Evolutionary conservation across 2,329 filamentous ascomycete genomes (phyloP).

Genomic region (Ambrosiella cleistominuta): DNA sequence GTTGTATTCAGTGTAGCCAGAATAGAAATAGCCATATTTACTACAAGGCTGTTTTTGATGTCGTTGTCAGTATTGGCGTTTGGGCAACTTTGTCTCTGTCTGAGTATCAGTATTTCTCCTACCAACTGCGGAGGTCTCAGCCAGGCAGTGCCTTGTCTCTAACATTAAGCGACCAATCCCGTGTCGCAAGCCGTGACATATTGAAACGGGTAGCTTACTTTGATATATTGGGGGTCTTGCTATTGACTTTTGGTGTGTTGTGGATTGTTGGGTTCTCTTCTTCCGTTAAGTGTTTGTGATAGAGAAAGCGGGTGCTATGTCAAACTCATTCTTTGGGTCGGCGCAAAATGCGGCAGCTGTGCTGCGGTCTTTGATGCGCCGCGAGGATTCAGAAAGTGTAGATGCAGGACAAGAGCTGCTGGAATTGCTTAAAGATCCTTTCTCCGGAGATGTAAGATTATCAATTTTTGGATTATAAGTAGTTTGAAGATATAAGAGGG

Average conservation of each 20-base stretch:
- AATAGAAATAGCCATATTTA: background rate
- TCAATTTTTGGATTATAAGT: background rate
- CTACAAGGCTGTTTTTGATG: too few species aligned
- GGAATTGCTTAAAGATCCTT: slow-evolving; percentile 32
- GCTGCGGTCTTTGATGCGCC: slow-evolving; percentile 3
- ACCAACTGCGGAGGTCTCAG: background rate
- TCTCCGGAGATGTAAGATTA: slow-evolving; percentile 26
- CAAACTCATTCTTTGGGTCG: background rate
- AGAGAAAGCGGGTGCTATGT: background rate
- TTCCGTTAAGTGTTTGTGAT: slow-evolving; percentile 5
- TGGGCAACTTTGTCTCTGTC: too few species aligned
- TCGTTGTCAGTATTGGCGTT: too few species aligned
- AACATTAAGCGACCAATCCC: background rate
- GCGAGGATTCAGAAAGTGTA: slow-evolving; percentile 8
- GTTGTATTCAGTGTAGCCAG: background rate
- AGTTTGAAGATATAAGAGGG: background rate
- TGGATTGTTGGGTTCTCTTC: slow-evolving; percentile 5
- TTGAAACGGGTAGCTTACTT: background rate
- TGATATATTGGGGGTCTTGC: background rate
- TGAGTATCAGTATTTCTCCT: background rate
- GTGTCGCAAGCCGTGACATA: background rate
- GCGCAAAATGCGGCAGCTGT: background rate
- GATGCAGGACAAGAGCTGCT: slow-evolving; percentile 28
- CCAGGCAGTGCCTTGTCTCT: background rate
- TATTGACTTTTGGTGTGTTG: slow-evolving; percentile 1